Conservation (phyloP, 139 green algal species). For the Axilococcus clingmanii region DNA sequence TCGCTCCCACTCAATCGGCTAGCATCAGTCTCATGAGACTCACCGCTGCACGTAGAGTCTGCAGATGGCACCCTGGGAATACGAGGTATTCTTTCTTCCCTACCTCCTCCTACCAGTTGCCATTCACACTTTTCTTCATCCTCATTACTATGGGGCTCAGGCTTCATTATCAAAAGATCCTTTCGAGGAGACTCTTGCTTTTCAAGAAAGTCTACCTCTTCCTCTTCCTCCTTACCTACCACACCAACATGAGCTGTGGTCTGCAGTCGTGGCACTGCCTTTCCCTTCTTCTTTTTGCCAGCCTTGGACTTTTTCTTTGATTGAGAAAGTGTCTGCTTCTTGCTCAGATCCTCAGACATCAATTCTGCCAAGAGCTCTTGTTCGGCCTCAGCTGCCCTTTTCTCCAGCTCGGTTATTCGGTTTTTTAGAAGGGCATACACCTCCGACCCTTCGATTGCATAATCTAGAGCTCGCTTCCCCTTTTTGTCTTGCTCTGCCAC, state of each 20-base stretch:
- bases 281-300: constrained; percentile 28
- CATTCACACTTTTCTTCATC: too few species aligned
- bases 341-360: constrained; percentile 1
- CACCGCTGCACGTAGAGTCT: constrained; percentile 13
- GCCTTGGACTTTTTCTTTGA: constrained; percentile 19
- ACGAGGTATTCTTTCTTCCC: too few species aligned
- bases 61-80: constrained; percentile 9
- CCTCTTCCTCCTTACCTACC: too few species aligned
- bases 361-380: constrained; percentile 43
- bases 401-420: constrained; percentile 24
- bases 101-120: too few species aligned
- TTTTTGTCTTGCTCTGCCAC: constrained; percentile 19
- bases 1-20: constrained; percentile 12
- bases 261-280: not conserved
- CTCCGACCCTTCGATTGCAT: constrained; percentile 35
- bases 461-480: constrained; percentile 47
- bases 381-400: constrained; percentile 17
- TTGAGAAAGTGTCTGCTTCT: not conserved
- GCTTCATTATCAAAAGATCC: too few species aligned
- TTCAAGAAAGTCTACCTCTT: too few species aligned
- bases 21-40: constrained; percentile 17
- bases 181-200: too few species aligned
- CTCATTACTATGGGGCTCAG: too few species aligned
- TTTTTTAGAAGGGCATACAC: constrained; percentile 24
- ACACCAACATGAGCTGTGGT: too few species aligned